Evolutionary conservation across 208 protist genomes (phyloP).

Genomic region (Blechomonas ayalai): DNA sequence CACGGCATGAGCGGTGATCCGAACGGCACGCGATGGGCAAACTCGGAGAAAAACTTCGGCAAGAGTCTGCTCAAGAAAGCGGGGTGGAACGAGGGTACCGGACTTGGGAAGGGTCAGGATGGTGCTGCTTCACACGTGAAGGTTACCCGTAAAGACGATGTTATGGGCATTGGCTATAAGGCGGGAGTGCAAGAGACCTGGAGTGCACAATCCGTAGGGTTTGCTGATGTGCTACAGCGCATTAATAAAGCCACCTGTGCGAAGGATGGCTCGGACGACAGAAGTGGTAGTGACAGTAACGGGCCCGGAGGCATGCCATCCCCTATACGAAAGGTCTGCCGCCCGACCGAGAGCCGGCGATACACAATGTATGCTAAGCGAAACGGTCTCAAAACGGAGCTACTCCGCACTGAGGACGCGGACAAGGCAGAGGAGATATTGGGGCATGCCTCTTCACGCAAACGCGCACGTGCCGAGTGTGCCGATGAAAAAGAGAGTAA

Average conservation of each 20-base stretch:
- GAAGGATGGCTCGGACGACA: slow-evolving; percentile 21
- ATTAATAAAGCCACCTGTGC: slow-evolving; percentile 38
- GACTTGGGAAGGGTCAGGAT: slow-evolving; percentile 82
- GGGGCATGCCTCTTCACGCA: slow-evolving; percentile 31
- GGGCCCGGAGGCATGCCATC: slow-evolving; percentile 8
- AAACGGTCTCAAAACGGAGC: slow-evolving; percentile 79
- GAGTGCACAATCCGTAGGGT: slow-evolving; percentile 82
- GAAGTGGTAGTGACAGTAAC: slow-evolving; percentile 1
- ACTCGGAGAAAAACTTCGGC: slow-evolving; percentile 73
- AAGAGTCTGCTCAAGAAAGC: slow-evolving; percentile 84
- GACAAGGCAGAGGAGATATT: slow-evolving; percentile 48
- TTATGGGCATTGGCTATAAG: slow-evolving; percentile 82
- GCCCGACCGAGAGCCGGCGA: slow-evolving; percentile 41
- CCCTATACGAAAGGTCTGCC: slow-evolving; percentile 6
- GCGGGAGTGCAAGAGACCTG: slow-evolving; percentile 76
- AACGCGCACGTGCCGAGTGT: slow-evolving; percentile 16
- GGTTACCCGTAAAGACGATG: slow-evolving; percentile 80
- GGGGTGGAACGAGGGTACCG: slow-evolving; percentile 87
- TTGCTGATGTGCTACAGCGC: slow-evolving; percentile 74
- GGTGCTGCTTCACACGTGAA: slow-evolving; percentile 83
- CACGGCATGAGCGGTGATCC: slow-evolving; percentile 81
- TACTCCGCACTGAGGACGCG: slow-evolving; percentile 30
- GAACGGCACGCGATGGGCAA: slow-evolving; percentile 79
- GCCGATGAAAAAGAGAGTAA: neutral
- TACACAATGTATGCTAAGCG: slow-evolving; percentile 83